phyloP scores from a whole-genome alignment of 139 green algal genomes.

The Micractinium conductrix region DNA sequence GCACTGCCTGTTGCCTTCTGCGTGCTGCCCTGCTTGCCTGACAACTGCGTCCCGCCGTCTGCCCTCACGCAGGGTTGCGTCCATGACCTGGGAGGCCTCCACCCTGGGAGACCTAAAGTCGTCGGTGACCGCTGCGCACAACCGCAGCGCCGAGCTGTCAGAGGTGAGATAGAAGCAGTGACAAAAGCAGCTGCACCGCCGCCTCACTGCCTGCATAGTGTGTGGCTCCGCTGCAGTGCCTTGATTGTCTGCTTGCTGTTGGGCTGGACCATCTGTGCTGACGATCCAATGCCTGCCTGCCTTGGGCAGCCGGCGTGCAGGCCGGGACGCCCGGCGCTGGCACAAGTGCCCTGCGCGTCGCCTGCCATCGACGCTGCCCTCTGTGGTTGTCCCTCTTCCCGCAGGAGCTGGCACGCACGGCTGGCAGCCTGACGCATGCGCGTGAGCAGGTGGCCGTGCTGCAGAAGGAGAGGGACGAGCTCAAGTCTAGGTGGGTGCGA shows the following conservation, averaged over 20 bases:
- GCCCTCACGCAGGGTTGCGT: not conserved
- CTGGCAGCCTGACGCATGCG: not conserved
- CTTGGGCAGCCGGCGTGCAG: too few relatives aligned
- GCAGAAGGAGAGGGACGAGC: not conserved
- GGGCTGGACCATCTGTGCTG: too few relatives aligned
- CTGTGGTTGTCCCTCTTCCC: not conserved
- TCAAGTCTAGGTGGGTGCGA: constrained; percentile 24
- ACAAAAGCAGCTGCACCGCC: not conserved
- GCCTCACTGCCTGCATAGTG: too few relatives aligned
- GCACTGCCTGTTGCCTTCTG: not conserved
- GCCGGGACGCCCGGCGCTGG: too few relatives aligned
- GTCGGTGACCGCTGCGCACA: not conserved
- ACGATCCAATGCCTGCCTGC: too few relatives aligned
- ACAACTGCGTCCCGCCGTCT: too few relatives aligned
- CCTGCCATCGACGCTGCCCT: too few relatives aligned
- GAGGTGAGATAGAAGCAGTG: not conserved
- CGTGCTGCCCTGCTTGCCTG: too few relatives aligned
- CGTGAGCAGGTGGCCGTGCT: not conserved
- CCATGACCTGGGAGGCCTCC: not conserved
- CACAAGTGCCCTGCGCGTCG: not conserved
- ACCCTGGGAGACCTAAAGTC: not conserved
- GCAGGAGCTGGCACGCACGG: constrained; percentile 22
- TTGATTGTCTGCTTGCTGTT: too few relatives aligned
- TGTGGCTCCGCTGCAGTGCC: too few relatives aligned
- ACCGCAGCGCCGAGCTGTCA: constrained; percentile 14